Conservation (phyloP, 129 eudicot genomes). For the Saussurea involucrata region DNA sequence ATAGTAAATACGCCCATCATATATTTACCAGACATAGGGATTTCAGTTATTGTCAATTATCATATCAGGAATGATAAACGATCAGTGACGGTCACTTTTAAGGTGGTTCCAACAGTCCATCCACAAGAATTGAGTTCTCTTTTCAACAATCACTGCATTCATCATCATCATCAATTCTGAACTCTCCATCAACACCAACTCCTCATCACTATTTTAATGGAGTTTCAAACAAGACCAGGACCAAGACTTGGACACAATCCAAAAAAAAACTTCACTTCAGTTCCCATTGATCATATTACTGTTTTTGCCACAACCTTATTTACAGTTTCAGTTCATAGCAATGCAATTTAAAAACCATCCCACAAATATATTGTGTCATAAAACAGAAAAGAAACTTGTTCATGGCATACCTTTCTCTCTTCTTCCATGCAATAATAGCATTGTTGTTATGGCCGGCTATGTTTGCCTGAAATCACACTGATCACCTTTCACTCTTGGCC, state of each 20-base stretch:
- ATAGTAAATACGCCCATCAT: too few relatives aligned
- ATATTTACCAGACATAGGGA: too few relatives aligned
- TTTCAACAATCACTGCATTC: neutral
- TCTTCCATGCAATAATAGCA: neutral
- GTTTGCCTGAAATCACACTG: slow-evolving; percentile 20
- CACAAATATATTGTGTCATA: neutral
- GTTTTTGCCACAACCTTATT: neutral
- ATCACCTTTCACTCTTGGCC: slow-evolving; percentile 25
- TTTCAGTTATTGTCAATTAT: too few relatives aligned
- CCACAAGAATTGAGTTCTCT: neutral
- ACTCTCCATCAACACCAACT: neutral
- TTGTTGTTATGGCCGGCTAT: neutral
- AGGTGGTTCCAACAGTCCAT: too few relatives aligned
- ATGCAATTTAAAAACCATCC: neutral
- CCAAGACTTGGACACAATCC: neutral
- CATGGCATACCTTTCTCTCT: slow-evolving; percentile 7
- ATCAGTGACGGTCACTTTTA: too few relatives aligned
- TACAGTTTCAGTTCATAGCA: too few relatives aligned
- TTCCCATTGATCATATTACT: too few relatives aligned
- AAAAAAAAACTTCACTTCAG: neutral
- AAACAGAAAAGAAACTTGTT: neutral
- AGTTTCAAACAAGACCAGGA: neutral
- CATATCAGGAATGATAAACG: too few relatives aligned
- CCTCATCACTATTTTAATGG: neutral
- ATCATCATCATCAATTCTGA: neutral